A percentile compares a stretch with the other conserved stretches of the same genome.
These are phyloP conservation scores for Dryas drummondii DNA, from an alignment of 306 rosid species.

Conservation along the genomic window DNA sequence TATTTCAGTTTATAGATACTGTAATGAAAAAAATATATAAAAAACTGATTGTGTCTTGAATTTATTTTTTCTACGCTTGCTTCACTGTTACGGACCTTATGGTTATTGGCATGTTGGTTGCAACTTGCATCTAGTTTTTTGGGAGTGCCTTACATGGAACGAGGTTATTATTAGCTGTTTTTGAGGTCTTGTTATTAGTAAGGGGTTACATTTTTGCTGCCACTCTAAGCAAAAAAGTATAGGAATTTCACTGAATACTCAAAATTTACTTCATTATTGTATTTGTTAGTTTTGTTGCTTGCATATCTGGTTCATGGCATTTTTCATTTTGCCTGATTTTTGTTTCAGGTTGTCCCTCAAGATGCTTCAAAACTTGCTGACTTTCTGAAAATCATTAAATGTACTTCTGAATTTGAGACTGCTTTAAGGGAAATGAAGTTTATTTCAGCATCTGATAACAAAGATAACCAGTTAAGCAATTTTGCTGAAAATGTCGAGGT, in stretches of 20 bases:
- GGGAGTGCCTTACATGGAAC: neutral
- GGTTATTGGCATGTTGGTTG: neutral
- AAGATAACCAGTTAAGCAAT: conserved; percentile 63
- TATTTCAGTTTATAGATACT: neutral
- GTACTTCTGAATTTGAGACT: conserved; percentile 67
- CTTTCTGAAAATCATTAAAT: conserved; percentile 72
- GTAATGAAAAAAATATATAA: neutral
- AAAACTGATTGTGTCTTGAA: neutral
- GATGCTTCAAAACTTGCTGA: conserved; percentile 93
- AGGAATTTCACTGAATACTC: neutral
- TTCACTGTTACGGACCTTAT: too few relatives aligned
- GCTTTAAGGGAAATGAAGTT: conserved; percentile 66
- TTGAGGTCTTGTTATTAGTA: neutral
- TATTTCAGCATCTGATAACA: conserved; percentile 69
- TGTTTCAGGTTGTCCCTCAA: conserved; percentile 87
- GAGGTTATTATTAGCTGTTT: too few relatives aligned
- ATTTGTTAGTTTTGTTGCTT: neutral
- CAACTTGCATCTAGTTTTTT: neutral
- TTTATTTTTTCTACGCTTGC: neutral
- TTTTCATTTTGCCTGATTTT: conserved; percentile 4
- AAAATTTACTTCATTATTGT: neutral
- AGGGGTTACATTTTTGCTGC: neutral
- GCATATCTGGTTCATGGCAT: neutral
- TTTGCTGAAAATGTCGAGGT: conserved; percentile 93
- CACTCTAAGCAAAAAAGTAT: neutral